Percentiles rank a stretch among this genome's conserved stretches.
These are phyloP conservation scores for Geotrichum phurueaensis DNA, from an alignment of 1,139 yeast genomes.

Conservation along the genomic window DNA sequence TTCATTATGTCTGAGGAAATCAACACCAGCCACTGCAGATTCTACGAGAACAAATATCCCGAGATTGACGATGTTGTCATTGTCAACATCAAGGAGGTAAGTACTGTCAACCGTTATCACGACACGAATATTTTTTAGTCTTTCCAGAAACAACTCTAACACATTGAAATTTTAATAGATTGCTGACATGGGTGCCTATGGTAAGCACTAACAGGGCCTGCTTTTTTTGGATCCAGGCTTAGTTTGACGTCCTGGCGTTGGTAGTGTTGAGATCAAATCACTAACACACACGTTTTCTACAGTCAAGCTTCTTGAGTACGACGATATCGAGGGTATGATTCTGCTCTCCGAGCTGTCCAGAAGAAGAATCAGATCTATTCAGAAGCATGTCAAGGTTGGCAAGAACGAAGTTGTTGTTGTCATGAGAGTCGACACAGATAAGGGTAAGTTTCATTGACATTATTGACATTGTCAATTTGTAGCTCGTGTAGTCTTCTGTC, in stretches of 20 bases:
- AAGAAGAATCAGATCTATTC: slow-evolving; percentile 97
- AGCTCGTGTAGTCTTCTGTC: not conserved
- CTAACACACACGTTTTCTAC: slow-evolving; percentile 1
- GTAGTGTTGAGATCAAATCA: not conserved
- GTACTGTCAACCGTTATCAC: not conserved
- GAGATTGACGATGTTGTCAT: slow-evolving; percentile 98
- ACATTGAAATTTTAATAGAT: slow-evolving; percentile 21
- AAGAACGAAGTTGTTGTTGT: slow-evolving; percentile 98
- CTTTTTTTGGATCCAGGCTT: not conserved
- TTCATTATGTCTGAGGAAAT: slow-evolving; percentile 29
- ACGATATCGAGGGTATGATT: slow-evolving; percentile 98
- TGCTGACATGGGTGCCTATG: slow-evolving; percentile 34
- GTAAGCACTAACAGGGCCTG: slow-evolving; percentile 11
- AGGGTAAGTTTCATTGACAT: slow-evolving; percentile 45
- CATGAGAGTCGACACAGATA: slow-evolving; percentile 97
- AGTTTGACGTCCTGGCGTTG: not conserved
- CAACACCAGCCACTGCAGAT: slow-evolving; percentile 86
- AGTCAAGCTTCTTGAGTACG: slow-evolving; percentile 91
- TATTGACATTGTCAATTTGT: not conserved
- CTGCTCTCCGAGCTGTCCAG: slow-evolving; percentile 91
- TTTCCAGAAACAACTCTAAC: slow-evolving; percentile 7
- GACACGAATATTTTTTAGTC: slow-evolving; percentile 64
- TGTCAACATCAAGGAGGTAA: slow-evolving; percentile 86
- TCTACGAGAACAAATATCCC: slow-evolving; percentile 96
- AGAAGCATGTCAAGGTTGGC: slow-evolving; percentile 95